Conservation (phyloP, 331 rosid genomes). For the Spiraea crenata region DNA sequence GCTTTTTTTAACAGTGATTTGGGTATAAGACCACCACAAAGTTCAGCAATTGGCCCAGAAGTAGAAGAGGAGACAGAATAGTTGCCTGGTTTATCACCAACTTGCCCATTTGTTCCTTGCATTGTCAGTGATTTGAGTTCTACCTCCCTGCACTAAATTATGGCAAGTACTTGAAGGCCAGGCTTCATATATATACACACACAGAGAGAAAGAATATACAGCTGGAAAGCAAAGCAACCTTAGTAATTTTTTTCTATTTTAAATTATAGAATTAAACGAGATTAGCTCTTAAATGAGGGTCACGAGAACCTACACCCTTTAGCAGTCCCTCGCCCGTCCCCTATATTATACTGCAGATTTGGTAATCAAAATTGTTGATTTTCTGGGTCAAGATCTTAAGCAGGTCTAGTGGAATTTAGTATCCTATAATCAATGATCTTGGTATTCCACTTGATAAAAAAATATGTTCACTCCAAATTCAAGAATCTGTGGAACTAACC, state of each 20-base stretch:
- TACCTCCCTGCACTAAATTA: not conserved
- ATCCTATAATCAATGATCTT: not conserved
- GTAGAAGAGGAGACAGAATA: not conserved
- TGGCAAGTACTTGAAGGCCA: not conserved
- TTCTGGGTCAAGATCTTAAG: too few species aligned
- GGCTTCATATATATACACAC: not conserved
- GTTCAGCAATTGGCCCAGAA: not conserved
- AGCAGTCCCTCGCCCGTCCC: too few species aligned
- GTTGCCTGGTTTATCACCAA: not conserved
- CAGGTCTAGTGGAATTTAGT: too few species aligned
- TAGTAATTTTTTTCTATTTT: too few species aligned
- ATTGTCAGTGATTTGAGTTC: not conserved
- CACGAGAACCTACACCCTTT: too few species aligned
- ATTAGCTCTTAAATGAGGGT: too few species aligned
- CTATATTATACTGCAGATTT: too few species aligned
- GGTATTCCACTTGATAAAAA: slow-evolving; percentile 29
- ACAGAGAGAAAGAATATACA: not conserved
- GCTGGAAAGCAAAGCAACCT: not conserved
- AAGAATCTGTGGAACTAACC: not conserved
- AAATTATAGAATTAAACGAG: too few species aligned
- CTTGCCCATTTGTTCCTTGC: not conserved
- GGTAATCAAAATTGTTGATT: too few species aligned
- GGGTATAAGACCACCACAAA: not conserved
- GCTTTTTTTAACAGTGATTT: slow-evolving; percentile 13
- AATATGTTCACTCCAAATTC: not conserved